These are phyloP conservation scores for Huntiella bhutanensis DNA, from an alignment of 2,329 filamentous ascomycete genomes.

Conservation along the genomic window DNA sequence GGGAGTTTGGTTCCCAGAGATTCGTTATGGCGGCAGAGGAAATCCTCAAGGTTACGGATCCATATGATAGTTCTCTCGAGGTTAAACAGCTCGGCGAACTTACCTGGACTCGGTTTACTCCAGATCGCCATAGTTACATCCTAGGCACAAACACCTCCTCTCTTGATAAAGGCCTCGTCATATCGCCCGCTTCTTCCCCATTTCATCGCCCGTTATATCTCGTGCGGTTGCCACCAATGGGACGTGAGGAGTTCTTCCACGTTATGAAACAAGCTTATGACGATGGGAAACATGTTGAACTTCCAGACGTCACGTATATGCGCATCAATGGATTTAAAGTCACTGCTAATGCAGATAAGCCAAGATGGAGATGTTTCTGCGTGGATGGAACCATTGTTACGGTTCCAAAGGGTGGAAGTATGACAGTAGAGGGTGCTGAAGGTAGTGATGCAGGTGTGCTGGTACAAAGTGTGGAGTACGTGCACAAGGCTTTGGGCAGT, in stretches of 20 bases:
- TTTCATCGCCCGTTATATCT: constrained; percentile 53
- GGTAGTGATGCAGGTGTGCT: constrained; percentile 13
- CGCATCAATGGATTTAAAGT: constrained; percentile 49
- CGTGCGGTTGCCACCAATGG: constrained; percentile 53
- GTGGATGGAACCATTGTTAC: constrained; percentile 80
- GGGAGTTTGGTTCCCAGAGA: constrained; percentile 54
- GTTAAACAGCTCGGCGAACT: constrained; percentile 14
- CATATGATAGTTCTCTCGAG: constrained; percentile 27
- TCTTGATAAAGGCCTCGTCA: constrained; percentile 62
- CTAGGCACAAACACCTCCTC: constrained; percentile 61
- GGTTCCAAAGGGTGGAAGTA: constrained; percentile 49
- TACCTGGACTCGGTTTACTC: constrained; percentile 12
- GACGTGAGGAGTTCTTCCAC: constrained; percentile 49
- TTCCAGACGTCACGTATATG: constrained; percentile 50
- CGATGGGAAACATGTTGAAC: constrained; percentile 34
- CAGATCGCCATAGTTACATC: constrained; percentile 48
- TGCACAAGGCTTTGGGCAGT: not conserved
- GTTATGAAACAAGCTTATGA: constrained; percentile 52
- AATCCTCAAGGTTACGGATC: constrained; percentile 39
- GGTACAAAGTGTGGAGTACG: constrained; percentile 11
- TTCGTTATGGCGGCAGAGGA: constrained; percentile 74
- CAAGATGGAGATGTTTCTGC: constrained; percentile 66
- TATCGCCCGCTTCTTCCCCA: constrained; percentile 54
- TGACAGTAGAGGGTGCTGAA: constrained; percentile 40
- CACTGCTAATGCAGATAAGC: constrained; percentile 46